Percentiles rank a stretch among this genome's conserved stretches.
Conservation (phyloP, 345 rosid genomes). For the Syzygium aqueum region DNA sequence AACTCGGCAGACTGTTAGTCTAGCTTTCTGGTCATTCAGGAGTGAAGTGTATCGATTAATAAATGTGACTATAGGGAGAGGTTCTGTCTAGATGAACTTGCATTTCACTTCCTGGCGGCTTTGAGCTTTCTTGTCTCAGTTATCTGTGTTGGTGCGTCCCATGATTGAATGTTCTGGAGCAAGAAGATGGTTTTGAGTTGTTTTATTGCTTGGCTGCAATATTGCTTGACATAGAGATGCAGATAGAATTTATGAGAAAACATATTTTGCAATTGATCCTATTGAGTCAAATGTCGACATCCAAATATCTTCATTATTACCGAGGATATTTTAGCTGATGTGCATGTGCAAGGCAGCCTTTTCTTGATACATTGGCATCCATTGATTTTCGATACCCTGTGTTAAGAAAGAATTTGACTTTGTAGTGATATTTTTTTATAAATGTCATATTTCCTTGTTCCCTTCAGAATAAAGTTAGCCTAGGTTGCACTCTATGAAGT, state of each 20-base stretch:
- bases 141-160: not conserved
- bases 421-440: too few relatives aligned
- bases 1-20: not conserved
- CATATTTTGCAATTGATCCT: too few relatives aligned
- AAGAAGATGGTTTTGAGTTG: not conserved
- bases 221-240: not conserved
- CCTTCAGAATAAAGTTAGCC: not conserved
- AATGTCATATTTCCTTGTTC: not conserved
- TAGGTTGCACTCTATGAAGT: not conserved
- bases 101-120: not conserved
- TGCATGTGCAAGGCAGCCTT: not conserved
- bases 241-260: not conserved
- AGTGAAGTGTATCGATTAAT: not conserved
- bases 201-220: not conserved
- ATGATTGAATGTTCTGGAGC: not conserved
- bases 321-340: not conserved
- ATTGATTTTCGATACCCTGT: not conserved
- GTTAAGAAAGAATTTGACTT: too few relatives aligned
- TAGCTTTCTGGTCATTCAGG: not conserved
- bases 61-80: not conserved
- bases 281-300: too few relatives aligned
- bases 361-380: not conserved
- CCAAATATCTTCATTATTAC: not conserved
- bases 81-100: not conserved
- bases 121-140: not conserved